Percentiles rank a stretch among this genome's conserved stretches.
These are phyloP conservation scores for Colletotrichum horii DNA, from an alignment of 2,329 filamentous ascomycete genomes.

Conservation along the genomic window DNA sequence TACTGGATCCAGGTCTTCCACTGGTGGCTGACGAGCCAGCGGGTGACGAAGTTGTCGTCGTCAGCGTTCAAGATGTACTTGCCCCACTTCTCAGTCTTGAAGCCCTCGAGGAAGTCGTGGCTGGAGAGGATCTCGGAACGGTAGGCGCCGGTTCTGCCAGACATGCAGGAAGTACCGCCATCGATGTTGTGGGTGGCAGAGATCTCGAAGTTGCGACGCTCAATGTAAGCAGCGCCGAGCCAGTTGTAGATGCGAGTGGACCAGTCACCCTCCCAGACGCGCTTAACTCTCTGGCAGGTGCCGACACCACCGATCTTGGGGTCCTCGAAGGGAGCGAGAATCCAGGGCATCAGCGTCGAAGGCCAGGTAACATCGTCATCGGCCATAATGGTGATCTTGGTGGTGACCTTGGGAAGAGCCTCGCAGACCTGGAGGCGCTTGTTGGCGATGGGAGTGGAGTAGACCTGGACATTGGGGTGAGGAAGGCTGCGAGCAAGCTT, in stretches of 20 bases:
- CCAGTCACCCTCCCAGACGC: constrained; percentile 65
- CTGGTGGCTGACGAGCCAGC: constrained; percentile 89
- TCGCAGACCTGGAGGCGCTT: constrained; percentile 94
- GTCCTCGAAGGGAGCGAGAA: constrained; percentile 91
- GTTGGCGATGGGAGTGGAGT: constrained; percentile 85
- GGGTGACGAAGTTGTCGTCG: constrained; percentile 97
- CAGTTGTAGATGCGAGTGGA: constrained; percentile 79
- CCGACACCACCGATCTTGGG: constrained; percentile 85
- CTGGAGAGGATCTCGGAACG: constrained; percentile 87
- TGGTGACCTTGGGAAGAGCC: constrained; percentile 84
- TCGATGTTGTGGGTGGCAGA: constrained; percentile 95
- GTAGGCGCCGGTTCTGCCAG: constrained; percentile 91
- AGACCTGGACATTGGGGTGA: constrained; percentile 70
- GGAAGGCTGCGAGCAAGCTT: constrained; percentile 67
- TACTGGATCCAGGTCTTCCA: constrained; percentile 98
- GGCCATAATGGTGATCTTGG: constrained; percentile 86
- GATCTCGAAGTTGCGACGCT: constrained; percentile 95
- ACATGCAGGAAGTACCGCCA: constrained; percentile 95
- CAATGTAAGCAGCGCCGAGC: constrained; percentile 89
- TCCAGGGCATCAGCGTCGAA: constrained; percentile 83
- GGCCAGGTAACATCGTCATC: constrained; percentile 98
- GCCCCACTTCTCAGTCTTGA: constrained; percentile 90
- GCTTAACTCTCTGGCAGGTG: constrained; percentile 85
- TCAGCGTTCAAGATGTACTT: constrained; percentile 92
- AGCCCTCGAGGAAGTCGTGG: constrained; percentile 83